Conservation (phyloP, 1,284 basidiomycete genomes). For the Coniferiporia weirii region DNA sequence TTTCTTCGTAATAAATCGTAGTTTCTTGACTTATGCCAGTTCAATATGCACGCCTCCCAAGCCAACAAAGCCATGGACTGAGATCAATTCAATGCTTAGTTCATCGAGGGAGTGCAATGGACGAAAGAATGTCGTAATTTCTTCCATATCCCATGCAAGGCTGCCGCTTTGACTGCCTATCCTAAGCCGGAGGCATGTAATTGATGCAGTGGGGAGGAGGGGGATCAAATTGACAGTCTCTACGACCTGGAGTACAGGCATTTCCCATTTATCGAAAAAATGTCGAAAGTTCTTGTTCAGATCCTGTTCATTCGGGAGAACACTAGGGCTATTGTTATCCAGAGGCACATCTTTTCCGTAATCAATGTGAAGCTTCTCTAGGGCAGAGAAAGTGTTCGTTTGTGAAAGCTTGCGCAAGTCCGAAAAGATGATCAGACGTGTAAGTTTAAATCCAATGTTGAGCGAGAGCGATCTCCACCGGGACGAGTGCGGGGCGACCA, state of each 20-base stretch:
- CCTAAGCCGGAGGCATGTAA: not conserved
- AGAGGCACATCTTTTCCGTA: not conserved
- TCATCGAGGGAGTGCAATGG: not conserved
- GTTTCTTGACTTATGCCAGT: not conserved
- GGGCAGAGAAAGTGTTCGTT: not conserved
- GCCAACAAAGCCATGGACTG: not conserved
- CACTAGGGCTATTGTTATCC: not conserved
- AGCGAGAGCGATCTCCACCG: not conserved
- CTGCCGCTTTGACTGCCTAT: not conserved
- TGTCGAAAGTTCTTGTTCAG: not conserved
- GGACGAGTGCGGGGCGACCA: not conserved
- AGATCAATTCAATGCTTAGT: not conserved
- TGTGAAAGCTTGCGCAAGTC: not conserved
- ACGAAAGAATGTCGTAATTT: not conserved
- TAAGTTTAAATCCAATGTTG: not conserved
- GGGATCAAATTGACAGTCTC: not conserved
- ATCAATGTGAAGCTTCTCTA: not conserved
- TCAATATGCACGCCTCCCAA: not conserved
- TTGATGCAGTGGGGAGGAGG: not conserved
- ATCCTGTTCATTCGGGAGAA: not conserved
- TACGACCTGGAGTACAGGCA: not conserved
- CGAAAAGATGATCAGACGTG: not conserved
- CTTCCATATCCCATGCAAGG: not conserved
- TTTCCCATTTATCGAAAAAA: constrained; percentile 4
- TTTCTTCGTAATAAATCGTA: not conserved